These are phyloP conservation scores for Nemania sp. DNA, from an alignment of 2,329 filamentous ascomycete species.

Conservation along the genomic window DNA sequence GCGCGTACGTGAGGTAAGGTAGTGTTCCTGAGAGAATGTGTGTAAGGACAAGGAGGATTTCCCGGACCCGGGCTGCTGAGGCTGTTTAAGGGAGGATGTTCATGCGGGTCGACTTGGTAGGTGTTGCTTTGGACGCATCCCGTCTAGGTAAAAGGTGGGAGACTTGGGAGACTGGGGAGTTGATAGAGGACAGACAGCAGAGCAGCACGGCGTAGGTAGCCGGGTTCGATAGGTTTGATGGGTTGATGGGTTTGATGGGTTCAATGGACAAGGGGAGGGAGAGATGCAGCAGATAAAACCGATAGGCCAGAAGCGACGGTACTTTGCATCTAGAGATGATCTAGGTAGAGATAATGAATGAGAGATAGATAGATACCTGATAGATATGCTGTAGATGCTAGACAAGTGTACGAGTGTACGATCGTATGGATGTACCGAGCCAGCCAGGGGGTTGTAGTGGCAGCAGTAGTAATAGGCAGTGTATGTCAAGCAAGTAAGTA, in stretches of 20 bases:
- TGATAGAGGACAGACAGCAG: conserved; percentile 10
- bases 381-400: too few species aligned
- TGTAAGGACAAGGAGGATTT: conserved; percentile 29
- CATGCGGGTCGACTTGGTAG: conserved; percentile 33
- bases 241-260: background rate
- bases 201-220: background rate
- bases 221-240: background rate
- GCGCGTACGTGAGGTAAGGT: background rate
- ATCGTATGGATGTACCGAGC: conserved; percentile 23
- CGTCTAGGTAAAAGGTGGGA: background rate
- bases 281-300: conserved; percentile 36
- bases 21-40: conserved; percentile 27
- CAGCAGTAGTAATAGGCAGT: conserved; percentile 4
- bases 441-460: conserved; percentile 12
- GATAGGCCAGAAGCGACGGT: conserved; percentile 34
- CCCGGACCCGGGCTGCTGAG: conserved; percentile 31
- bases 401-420: conserved; percentile 7
- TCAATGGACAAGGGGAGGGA: conserved; percentile 21
- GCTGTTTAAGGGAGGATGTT: conserved; percentile 35
- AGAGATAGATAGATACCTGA: too few species aligned
- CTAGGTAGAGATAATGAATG: conserved; percentile 38
- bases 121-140: conserved; percentile 12
- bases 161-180: conserved; percentile 8
- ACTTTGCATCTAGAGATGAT: conserved; percentile 28
- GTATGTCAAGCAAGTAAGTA: too few species aligned